Evolutionary conservation across 148 eudicot genomes (phyloP).

Genomic region (Drosera capensis): DNA sequence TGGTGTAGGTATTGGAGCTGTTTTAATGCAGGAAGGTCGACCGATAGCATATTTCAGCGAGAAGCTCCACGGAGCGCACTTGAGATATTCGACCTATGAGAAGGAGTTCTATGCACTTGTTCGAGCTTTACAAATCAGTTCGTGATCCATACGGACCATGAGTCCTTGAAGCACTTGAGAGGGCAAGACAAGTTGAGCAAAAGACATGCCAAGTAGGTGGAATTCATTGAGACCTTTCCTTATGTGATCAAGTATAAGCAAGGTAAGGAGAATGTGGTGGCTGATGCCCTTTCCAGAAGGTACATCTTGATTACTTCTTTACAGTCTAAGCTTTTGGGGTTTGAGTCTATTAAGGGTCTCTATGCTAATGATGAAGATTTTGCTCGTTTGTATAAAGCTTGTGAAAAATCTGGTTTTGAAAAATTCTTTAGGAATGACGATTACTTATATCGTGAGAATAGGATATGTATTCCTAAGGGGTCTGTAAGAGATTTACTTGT

Average conservation of each 20-base stretch:
- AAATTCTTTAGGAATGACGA: slow-evolving; percentile 4
- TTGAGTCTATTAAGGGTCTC: slow-evolving; percentile 5
- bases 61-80: neutral
- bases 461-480: slow-evolving; percentile 4
- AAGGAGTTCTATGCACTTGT: slow-evolving; percentile 2
- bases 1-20: neutral
- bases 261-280: neutral
- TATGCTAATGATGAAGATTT: neutral
- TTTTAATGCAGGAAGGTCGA: slow-evolving; percentile 2
- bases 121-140: neutral
- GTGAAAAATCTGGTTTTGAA: neutral
- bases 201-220: slow-evolving; percentile 4
- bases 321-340: neutral
- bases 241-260: neutral
- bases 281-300: slow-evolving; percentile 1
- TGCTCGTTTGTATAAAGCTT: neutral
- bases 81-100: neutral
- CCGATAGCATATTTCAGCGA: neutral
- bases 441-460: slow-evolving; percentile 4
- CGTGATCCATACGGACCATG: neutral
- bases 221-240: slow-evolving; percentile 1
- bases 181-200: neutral
- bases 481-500: slow-evolving; percentile 2
- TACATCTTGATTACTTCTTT: neutral
- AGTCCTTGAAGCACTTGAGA: neutral